phyloP scores from a whole-genome alignment of 2,329 filamentous ascomycete genomes.

The Biscogniauxia mediterranea region DNA sequence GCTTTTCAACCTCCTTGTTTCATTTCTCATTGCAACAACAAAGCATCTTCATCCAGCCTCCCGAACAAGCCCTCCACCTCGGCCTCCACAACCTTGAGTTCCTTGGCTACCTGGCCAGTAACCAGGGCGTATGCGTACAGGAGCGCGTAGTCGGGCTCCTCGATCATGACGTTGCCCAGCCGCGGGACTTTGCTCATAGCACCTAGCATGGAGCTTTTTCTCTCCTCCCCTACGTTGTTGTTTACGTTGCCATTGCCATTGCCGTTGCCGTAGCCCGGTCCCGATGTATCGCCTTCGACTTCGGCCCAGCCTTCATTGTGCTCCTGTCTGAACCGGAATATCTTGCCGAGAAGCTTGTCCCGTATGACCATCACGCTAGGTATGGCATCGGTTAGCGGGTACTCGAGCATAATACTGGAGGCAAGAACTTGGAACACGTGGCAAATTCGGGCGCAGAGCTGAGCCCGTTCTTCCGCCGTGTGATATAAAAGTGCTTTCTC shows the following conservation, averaged over 20 bases:
- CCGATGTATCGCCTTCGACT: conserved; percentile 40
- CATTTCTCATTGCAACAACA: conserved; percentile 50
- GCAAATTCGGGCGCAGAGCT: conserved; percentile 84
- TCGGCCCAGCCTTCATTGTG: conserved; percentile 41
- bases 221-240: neutral
- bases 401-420: conserved; percentile 90
- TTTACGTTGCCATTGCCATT: conserved; percentile 14
- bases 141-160: conserved; percentile 83
- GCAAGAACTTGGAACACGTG: conserved; percentile 86
- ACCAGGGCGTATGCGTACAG: conserved; percentile 85
- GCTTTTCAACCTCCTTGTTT: neutral
- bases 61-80: conserved; percentile 65
- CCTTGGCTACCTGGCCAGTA: conserved; percentile 64
- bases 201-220: conserved; percentile 12
- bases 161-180: conserved; percentile 43
- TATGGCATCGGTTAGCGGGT: conserved; percentile 84
- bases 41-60: conserved; percentile 57
- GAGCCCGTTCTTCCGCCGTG: conserved; percentile 74
- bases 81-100: conserved; percentile 57
- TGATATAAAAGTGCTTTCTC: conserved; percentile 78
- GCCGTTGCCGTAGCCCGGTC: neutral
- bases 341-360: conserved; percentile 80
- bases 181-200: conserved; percentile 24
- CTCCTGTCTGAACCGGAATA: conserved; percentile 81
- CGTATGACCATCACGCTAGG: conserved; percentile 79